A percentile compares a stretch with the other conserved stretches of the same genome.
Evolutionary conservation across 1,284 basidiomycete genomes (phyloP).

Genomic region (Ganoderma lucidum): DNA sequence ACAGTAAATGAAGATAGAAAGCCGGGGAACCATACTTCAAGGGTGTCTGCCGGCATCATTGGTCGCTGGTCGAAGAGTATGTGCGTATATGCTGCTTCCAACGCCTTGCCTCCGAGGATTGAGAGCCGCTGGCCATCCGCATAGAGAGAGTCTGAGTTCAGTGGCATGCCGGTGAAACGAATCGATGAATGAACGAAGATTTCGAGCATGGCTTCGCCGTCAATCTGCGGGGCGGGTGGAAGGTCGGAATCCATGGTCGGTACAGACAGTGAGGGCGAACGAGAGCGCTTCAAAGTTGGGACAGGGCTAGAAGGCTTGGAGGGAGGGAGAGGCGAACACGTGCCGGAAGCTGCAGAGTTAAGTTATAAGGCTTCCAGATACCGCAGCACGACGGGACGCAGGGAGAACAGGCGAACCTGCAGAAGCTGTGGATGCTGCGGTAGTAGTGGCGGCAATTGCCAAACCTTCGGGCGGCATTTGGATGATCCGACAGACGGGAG

Average conservation of each 20-base stretch:
- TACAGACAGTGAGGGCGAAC: constrained; percentile 31
- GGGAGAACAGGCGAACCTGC: constrained; percentile 13
- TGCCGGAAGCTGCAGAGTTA: constrained; percentile 33
- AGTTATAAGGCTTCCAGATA: constrained; percentile 26
- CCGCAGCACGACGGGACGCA: constrained; percentile 23
- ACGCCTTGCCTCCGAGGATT: constrained; percentile 58
- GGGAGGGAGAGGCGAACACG: constrained; percentile 37
- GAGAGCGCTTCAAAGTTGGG: constrained; percentile 40
- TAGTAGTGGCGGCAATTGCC: constrained; percentile 18
- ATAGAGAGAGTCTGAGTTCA: constrained; percentile 49
- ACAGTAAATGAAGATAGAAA: constrained; percentile 15
- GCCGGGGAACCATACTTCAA: constrained; percentile 53
- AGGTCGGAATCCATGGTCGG: constrained; percentile 39
- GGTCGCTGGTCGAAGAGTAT: constrained; percentile 64
- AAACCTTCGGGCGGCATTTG: constrained; percentile 14
- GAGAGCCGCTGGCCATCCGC: constrained; percentile 68
- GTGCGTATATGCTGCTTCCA: constrained; percentile 59
- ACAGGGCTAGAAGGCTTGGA: constrained; percentile 32
- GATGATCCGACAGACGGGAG: constrained; percentile 11
- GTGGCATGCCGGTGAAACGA: constrained; percentile 50
- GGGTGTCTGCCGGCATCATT: constrained; percentile 53
- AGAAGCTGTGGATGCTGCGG: constrained; percentile 25
- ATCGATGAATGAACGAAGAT: constrained; percentile 75
- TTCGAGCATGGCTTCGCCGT: constrained; percentile 64
- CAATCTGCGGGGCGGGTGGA: constrained; percentile 51